These are phyloP conservation scores for Saccharomycopsis babjevae DNA, from an alignment of 805 yeast genomes.

Conservation along the genomic window DNA sequence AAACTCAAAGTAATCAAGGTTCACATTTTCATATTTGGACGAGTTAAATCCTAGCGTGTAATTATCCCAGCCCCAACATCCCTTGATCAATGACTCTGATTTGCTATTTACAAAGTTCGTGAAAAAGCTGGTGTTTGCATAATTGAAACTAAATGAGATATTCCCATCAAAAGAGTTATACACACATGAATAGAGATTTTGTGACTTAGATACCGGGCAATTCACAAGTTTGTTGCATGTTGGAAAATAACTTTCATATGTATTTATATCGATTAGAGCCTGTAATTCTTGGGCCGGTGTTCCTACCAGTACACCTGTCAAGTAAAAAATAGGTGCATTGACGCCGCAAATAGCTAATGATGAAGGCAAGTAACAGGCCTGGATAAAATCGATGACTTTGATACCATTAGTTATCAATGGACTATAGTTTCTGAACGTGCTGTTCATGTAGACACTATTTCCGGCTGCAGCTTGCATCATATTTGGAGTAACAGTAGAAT, in stretches of 20 bases:
- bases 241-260: slow-evolving; percentile 11
- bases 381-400: slow-evolving; percentile 11
- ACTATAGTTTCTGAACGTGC: not conserved
- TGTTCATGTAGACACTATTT: not conserved
- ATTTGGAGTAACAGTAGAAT: not conserved
- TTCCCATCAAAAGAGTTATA: slow-evolving; percentile 14
- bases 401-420: not conserved
- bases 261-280: slow-evolving; percentile 13
- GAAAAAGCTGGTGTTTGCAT: slow-evolving; percentile 6
- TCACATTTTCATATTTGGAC: not conserved
- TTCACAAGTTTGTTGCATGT: slow-evolving; percentile 13
- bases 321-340: slow-evolving; percentile 14
- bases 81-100: slow-evolving; percentile 1
- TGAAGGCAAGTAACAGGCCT: slow-evolving; percentile 16
- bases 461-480: not conserved
- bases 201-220: slow-evolving; percentile 11
- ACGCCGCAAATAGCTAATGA: slow-evolving; percentile 15
- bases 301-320: slow-evolving; percentile 7
- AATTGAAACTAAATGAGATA: slow-evolving; percentile 12
- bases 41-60: slow-evolving; percentile 6
- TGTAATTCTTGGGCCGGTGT: slow-evolving; percentile 14
- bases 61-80: slow-evolving; percentile 18
- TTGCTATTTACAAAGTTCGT: slow-evolving; percentile 13
- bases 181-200: slow-evolving; percentile 13
- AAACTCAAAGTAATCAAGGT: slow-evolving; percentile 11